A percentile compares a stretch with the other conserved stretches of the same genome.
Evolutionary conservation across 306 rosid genomes (phyloP).

Genomic region (Dalbergia cultrata): DNA sequence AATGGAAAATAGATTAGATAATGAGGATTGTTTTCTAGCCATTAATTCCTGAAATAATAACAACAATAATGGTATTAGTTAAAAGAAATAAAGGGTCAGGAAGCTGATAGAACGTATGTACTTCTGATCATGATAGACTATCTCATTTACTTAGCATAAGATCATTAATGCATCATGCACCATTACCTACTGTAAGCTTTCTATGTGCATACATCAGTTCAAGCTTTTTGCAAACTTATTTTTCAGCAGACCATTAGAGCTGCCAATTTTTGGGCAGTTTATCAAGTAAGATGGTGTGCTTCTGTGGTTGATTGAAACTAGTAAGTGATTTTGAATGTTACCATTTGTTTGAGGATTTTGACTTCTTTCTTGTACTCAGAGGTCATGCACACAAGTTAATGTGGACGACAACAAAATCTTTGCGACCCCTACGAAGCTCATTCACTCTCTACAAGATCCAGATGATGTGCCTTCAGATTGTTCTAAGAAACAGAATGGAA

Average conservation of each 20-base stretch:
- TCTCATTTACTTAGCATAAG: background rate
- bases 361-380: constrained; percentile 57
- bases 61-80: background rate
- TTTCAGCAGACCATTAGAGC: background rate
- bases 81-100: background rate
- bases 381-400: constrained; percentile 53
- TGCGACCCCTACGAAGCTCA: constrained; percentile 76
- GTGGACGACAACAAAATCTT: constrained; percentile 60
- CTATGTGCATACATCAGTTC: constrained; percentile 9
- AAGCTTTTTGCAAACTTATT: background rate
- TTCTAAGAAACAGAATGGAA: constrained; percentile 54
- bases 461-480: constrained; percentile 52
- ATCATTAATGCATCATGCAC: background rate
- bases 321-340: constrained; percentile 24
- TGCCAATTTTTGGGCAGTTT: constrained; percentile 16
- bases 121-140: background rate
- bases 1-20: background rate
- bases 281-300: constrained; percentile 8
- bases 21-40: background rate
- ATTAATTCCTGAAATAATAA: constrained; percentile 7
- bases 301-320: constrained; percentile 28
- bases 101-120: background rate
- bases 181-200: background rate
- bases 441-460: constrained; percentile 81
- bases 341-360: background rate